Base-by-base conservation (phyloP, 2,329 filamentous ascomycete genomes). In the Penicillium expansum region DNA sequence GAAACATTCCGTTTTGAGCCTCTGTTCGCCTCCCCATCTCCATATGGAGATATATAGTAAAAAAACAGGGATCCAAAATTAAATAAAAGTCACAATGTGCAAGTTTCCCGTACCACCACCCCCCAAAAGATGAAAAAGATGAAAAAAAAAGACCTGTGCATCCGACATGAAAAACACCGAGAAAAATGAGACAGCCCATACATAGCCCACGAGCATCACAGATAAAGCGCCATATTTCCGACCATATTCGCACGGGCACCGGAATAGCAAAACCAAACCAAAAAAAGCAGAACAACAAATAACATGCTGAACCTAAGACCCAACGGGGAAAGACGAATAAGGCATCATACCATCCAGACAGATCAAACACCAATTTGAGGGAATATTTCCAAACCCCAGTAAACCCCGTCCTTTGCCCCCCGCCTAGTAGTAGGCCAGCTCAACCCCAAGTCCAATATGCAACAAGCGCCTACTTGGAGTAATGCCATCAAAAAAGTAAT, bases 401-500 rank as follows among this genome's bases (percentile, higher is more conserved):
- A 53, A 20, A 18, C 24, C 22, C 20, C 5, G 9, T n/a, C n/a
- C 35, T n/a, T 44, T 33, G 27, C 22, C 14, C 30, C 33, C 27
- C 20, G 32, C n/a, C 14, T 35, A 27, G 41, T 37, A 43, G 48
- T 37, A 47, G 35, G 41, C 59, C 58, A 65, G 67, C 44, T 38
- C 60, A 51, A 57, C 43, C 43, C 54, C 49, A 56, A 57, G 39
- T 62, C 51, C 56, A 55, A 50, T 52, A 66, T 65, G 61, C 55
- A 65, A 50, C 18, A 33, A 48, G 30, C 45, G 47, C 44, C 48
- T 32, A 47, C 20, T 35, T 27, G 47, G 43, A 44, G 20, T 33
- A 52, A 52, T 52, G 48, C 38, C 38, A 51, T 44, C 20, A 11
- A 39, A 43, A 49, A 49, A 39, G 22, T 24, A 49, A 39, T 49